Conservation (phyloP, 352 stramenopile genomes). For the Aphanomyces astaci region DNA sequence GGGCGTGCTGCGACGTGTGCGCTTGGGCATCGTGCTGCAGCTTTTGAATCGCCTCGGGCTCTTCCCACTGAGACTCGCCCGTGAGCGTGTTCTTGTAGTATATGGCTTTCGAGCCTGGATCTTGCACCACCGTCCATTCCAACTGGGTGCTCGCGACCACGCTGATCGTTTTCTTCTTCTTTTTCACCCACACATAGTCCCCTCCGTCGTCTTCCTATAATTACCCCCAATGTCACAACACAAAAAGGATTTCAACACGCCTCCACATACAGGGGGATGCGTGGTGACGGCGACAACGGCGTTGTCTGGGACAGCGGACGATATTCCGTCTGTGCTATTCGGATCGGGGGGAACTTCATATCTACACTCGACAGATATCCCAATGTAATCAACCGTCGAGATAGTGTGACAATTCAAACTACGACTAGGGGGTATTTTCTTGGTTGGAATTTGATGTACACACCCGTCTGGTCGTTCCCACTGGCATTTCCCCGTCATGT, state of each 20-base stretch:
- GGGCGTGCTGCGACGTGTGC: constrained; percentile 44
- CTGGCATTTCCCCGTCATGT: constrained; percentile 59
- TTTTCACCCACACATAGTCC: constrained; percentile 70
- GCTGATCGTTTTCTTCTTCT: constrained; percentile 59
- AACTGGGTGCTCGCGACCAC: constrained; percentile 50
- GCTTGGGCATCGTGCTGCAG: constrained; percentile 41
- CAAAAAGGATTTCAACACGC: too few species aligned
- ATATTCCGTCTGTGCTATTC: not conserved
- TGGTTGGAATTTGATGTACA: constrained; percentile 24
- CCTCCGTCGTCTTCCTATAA: constrained; percentile 37
- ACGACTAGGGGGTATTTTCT: too few species aligned
- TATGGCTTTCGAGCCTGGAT: constrained; percentile 43
- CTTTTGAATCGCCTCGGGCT: constrained; percentile 50
- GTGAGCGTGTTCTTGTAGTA: constrained; percentile 70
- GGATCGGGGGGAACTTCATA: not conserved
- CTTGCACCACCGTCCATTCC: constrained; percentile 56
- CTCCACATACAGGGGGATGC: not conserved
- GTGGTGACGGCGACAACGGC: not conserved
- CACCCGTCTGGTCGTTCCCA: constrained; percentile 45
- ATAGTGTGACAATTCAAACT: too few species aligned
- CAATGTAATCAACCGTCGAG: constrained; percentile 11
- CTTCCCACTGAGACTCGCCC: constrained; percentile 59
- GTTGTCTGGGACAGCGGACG: too few species aligned
- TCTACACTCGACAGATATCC: not conserved
- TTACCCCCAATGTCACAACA: too few species aligned